Evolutionary conservation across 2,329 filamentous ascomycete species (phyloP), one percentile per base, ranked within the genome.

Genomic region (Hypoxylon sp.): DNA sequence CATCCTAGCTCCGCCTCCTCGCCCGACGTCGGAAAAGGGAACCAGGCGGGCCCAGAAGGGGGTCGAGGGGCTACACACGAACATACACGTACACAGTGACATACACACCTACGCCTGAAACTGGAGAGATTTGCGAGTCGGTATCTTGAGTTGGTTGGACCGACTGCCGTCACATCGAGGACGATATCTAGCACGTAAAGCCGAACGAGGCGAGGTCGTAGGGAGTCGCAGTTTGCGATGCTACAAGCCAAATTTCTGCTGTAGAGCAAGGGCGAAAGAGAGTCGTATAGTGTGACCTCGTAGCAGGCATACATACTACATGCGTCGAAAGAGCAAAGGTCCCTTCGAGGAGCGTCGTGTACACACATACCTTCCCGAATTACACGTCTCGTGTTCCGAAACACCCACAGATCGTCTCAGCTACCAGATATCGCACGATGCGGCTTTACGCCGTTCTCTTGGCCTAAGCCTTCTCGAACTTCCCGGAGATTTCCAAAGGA

Each of bases 401-500:
- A 35, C 31, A 17, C 31, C n/a, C 13, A 11, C 2, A 7, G n/a
- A 17, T 35, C 31, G 31, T 17, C 17, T 35, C 31, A 15, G 17
- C 31, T 35, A 17, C 3, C 11, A 8, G n/a, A 11, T 31, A 38
- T 31, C 26, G 51, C 43, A 26, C 20, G 37, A 15, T 24, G 43
- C 20, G 13, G 26, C 26, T 21, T 24, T 17, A 13, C 31, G 31
- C 4, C n/a, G 5, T 35, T 29, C 27, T n/a, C 5, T 35, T 8
- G n/a, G 3, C n/a, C n/a, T n/a, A n/a, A n/a, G 3, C n/a, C 31
- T 15, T 17, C 31, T 41, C 48, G 42, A 40, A 18, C 40, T 27
- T 38, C 42, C 46, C 26, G 48, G 29, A 23, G 15, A 27, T 37
- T 48, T 27, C 42, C 46, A 41, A 46, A 41, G 40, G 53, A 50